Evolutionary conservation across 192 early-diverging fungal species (phyloP), one percentile per base, ranked within the genome.

Genomic region (Gigaspora rosea): DNA sequence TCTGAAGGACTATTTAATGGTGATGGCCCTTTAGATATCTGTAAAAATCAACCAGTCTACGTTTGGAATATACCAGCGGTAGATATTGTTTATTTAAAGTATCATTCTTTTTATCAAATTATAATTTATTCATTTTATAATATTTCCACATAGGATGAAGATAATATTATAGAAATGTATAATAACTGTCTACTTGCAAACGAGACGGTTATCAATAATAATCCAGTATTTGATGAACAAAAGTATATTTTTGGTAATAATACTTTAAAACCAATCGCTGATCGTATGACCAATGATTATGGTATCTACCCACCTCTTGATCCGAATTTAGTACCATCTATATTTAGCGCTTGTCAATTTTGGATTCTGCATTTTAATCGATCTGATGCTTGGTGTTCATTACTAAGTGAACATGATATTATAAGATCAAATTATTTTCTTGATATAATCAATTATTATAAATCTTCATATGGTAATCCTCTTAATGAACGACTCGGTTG

Each of bases 171-270:
- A 41, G 10, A 35, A 9, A 9, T 15, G 15, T 32, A 35, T 64
- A 8, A 2, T 35, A 4, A 22, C 13, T 64, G 62, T 35, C 3
- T 11, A 64, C 62, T 22, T 32, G 27, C 13, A 13, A 64, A 64
- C 32, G 11, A 64, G 62, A 64, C 20, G 1, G 62, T 64, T 64
- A 0, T 0, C 4, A 64, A 32, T 35, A 64, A 35, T 64, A 64
- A 27, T 64, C n/a, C n/a, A n/a, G n/a, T n/a, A n/a, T n/a, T n/a
- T n/a, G n/a, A 36, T 35, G 20, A 64, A 64, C 62, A 64, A 64
- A 0, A 33, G 9, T 64, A 64, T 64, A 5, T 32, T 10, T 64
- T 33, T 64, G 62, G 62, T 10, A 64, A 64, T 6, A 64, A 64
- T 20, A 64, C 62, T 35, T 32, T 64, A 41, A 35, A 15, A 32